Base-by-base conservation (phyloP, 768 basidiomycete genomes). In the Leccinum disarticulatum region DNA sequence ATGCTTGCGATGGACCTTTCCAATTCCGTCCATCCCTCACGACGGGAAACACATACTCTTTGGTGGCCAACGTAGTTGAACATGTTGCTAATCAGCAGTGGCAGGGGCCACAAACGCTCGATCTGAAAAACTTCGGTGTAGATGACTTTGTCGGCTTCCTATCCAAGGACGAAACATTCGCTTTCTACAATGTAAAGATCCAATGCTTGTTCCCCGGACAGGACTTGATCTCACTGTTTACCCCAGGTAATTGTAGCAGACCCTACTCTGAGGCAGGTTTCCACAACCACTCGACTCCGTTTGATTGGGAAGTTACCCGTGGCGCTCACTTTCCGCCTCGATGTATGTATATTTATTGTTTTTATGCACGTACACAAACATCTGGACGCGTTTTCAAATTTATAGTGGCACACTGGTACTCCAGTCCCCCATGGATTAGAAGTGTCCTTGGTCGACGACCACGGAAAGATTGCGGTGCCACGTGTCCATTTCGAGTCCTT, bases 201-300 rank as follows among this genome's bases (percentile, higher is more conserved):
- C 27, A 4, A 3, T 2, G 35, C 31, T 17, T 6, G 6, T 22
- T 7, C 27, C 19, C 11, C 4, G 35, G 14, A 50, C 10, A 17
- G 15, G 31, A 22, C 5, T 1, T 25, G 22, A 57, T 15, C 6
- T 19, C 5, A 49, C 25, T 22, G 3, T 46, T 9, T 41, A n/a
- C 8, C 17, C 0, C 15, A 62, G 61, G 61, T 62, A 22, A 13
- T 60, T 22, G 61, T 60, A 17, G 61, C 58, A 9, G 61, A 62
- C 30, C 61, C 61, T 5, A 60, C 61, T 27, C 22, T 52, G 36
- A 53, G 53, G 14, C 55, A 62, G n/a, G 17, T 60, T 41, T 43
- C 61, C 2, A 43, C n/a, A 22, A 59, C 1, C 30, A 62, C 58
- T 53, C 58, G 61, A 49, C 61, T 62, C 30, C 61, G 61, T 7